Conservation (phyloP, 768 basidiomycete species). For the Chiua virens region DNA sequence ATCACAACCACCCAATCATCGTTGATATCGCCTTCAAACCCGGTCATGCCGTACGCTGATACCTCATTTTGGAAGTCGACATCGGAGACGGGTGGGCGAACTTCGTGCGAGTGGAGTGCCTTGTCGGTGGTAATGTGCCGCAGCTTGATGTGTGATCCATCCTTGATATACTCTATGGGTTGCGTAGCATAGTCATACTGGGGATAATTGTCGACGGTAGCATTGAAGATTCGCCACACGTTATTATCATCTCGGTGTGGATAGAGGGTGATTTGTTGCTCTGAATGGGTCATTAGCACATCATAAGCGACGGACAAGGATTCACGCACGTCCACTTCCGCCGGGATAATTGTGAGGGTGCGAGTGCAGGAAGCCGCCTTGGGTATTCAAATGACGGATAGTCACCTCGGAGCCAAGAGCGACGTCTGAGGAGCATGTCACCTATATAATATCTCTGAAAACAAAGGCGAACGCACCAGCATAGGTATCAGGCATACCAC, state of each 20-base stretch:
- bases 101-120: slow-evolving; percentile 91
- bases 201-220: slow-evolving; percentile 46
- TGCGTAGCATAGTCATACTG: slow-evolving; percentile 49
- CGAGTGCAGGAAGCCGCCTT: slow-evolving; percentile 98
- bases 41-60: slow-evolving; percentile 86
- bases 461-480: slow-evolving; percentile 60
- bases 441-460: not conserved
- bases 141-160: slow-evolving; percentile 74
- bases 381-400: slow-evolving; percentile 91
- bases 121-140: slow-evolving; percentile 80
- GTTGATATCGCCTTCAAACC: slow-evolving; percentile 85
- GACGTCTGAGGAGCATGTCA: slow-evolving; percentile 55
- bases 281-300: slow-evolving; percentile 39
- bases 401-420: slow-evolving; percentile 80
- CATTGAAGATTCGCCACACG: slow-evolving; percentile 83
- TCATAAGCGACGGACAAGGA: not conserved
- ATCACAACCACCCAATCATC: slow-evolving; percentile 94
- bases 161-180: slow-evolving; percentile 62
- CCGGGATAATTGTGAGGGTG: slow-evolving; percentile 87
- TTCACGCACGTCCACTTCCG: slow-evolving; percentile 80
- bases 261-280: slow-evolving; percentile 99
- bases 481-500: slow-evolving; percentile 89
- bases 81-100: slow-evolving; percentile 92
- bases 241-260: slow-evolving; percentile 99
- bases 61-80: slow-evolving; percentile 99